Conservation (phyloP, 306 rosid genomes). For the Trichosanthes cucumerina region DNA sequence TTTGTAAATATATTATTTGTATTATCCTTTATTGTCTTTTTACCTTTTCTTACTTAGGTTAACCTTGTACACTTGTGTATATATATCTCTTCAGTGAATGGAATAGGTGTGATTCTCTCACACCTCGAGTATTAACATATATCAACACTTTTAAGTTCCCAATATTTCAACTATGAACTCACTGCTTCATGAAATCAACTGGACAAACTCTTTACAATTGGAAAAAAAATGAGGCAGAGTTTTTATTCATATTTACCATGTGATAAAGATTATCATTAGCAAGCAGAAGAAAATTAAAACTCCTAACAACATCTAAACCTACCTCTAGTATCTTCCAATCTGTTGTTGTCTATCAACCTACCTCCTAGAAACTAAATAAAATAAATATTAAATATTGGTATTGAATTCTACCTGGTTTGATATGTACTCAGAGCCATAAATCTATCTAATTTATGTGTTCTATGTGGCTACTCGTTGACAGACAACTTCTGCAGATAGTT, state of each 20-base stretch:
- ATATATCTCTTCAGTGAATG: no score
- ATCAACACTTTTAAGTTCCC: no score
- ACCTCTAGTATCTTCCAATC: neutral
- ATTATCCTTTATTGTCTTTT: no score
- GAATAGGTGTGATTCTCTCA: no score
- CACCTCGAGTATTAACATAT: no score
- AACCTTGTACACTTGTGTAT: no score
- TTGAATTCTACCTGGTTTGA: neutral
- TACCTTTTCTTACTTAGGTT: no score
- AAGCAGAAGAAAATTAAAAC: neutral
- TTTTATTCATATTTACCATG: neutral
- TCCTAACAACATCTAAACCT: conserved; percentile 1
- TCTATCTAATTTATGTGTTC: neutral
- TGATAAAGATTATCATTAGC: neutral
- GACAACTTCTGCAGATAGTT: conserved; percentile 54
- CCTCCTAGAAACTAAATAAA: conserved; percentile 1
- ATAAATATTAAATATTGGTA: neutral
- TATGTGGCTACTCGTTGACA: conserved; percentile 24
- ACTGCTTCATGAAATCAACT: neutral
- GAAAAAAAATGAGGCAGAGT: neutral
- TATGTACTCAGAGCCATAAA: neutral
- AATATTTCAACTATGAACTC: neutral
- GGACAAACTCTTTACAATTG: neutral
- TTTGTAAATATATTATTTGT: no score
- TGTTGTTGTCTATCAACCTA: neutral